Evolutionary conservation across 768 basidiomycete species (phyloP), one percentile per base, ranked within the genome.

Genomic region (Amanita jacksonii): DNA sequence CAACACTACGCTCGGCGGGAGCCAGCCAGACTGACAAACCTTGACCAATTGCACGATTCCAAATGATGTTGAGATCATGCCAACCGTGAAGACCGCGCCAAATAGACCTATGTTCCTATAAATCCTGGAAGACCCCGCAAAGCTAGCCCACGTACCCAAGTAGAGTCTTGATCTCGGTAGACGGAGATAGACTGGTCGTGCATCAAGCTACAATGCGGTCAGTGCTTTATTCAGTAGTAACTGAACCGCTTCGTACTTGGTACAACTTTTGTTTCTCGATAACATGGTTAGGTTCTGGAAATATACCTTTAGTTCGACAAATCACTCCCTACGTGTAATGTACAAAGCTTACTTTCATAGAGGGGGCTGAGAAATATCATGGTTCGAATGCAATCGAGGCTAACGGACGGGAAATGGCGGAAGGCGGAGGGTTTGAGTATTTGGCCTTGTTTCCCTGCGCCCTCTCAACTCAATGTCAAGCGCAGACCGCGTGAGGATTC

Each of bases 401-500:
- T 24, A 35, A 37, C 3, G 24, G 30, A 41, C 28, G 24, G 15
- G 8, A 24, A 51, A 47, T 49, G 48, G 46, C 49, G 52, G 53
- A 19, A 23, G 16, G 44, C 38, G 28, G 38, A 35, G 44, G 44
- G 7, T 6, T 28, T 41, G 28, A 18, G 20, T 16, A 28, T 45
- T 45, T 45, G 44, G 12, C 22, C 10, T 38, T 45, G 44, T 45
- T 45, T 45, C 27, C 22, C 44, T 45, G n/a, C 27, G 25, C 33
- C 43, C 22, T 44, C 15, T n/a, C n/a, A n/a, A n/a, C n/a, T n/a
- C 25, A 60, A 73, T 71, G 67, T 63, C 69, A 59, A 69, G 66
- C 69, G 70, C 66, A 63, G 85, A 86, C 55, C 82, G 85, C 60
- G 77, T 86, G 55, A 83, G 85, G 53, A 79, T 85, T 54, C 76